phyloP scores from a whole-genome alignment of 2,329 filamentous ascomycete genomes.

The Pseudogymnoascus sp. region DNA sequence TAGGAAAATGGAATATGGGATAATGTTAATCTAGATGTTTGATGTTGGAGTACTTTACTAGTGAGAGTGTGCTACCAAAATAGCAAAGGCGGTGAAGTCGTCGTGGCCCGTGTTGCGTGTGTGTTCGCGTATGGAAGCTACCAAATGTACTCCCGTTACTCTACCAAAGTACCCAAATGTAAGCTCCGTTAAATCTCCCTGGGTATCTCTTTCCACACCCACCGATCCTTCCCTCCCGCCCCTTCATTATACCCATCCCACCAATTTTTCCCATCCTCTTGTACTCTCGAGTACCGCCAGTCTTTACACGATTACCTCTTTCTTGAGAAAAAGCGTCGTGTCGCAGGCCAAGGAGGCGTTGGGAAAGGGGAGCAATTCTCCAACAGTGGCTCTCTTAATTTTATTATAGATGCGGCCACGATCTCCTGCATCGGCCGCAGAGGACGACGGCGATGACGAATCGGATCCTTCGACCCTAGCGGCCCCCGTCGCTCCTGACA shows the following conservation, averaged over 20 bases:
- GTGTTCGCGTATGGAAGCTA: constrained; percentile 2
- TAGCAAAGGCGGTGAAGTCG: constrained; percentile 4
- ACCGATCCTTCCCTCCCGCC: not conserved
- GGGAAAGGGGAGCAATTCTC: constrained; percentile 3
- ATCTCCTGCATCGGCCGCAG: constrained; percentile 28
- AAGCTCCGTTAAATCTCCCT: constrained; percentile 3
- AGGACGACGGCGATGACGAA: constrained; percentile 27
- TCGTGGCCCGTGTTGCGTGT: constrained; percentile 1
- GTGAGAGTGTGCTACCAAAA: not conserved
- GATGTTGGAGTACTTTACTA: not conserved
- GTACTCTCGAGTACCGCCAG: not conserved
- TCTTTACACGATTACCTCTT: not conserved
- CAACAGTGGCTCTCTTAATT: constrained; percentile 2
- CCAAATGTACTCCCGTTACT: not conserved
- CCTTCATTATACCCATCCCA: not conserved
- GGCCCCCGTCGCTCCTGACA: constrained; percentile 5
- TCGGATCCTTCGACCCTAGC: constrained; percentile 3
- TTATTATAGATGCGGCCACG: constrained; percentile 28
- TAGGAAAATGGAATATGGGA: not conserved
- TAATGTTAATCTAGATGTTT: not conserved
- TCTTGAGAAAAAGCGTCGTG: not conserved
- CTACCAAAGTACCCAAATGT: not conserved
- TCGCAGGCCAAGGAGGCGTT: not conserved
- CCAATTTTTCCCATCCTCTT: not conserved
- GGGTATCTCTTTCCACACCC: not conserved